Conservation (phyloP, 1,284 basidiomycete genomes). For the Moesziomyces aphidis region DNA sequence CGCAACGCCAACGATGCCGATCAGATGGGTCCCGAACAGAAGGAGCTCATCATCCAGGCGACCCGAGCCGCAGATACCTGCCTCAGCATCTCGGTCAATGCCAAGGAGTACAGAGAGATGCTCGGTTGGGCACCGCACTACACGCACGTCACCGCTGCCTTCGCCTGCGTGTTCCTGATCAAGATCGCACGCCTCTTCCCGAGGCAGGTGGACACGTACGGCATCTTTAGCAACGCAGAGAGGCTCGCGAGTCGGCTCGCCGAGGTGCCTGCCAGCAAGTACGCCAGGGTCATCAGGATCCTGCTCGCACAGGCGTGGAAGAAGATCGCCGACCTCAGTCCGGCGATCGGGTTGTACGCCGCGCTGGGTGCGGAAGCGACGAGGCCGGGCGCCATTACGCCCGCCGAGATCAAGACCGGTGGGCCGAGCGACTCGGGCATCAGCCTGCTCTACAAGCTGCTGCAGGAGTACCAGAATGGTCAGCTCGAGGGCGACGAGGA, state of each 20-base stretch:
- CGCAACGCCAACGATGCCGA: slow-evolving; percentile 79
- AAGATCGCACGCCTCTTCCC: slow-evolving; percentile 91
- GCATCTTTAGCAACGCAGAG: slow-evolving; percentile 82
- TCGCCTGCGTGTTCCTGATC: slow-evolving; percentile 89
- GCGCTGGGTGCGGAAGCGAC: slow-evolving; percentile 45
- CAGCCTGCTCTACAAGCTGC: slow-evolving; percentile 44
- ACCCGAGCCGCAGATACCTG: slow-evolving; percentile 89
- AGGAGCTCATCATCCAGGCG: slow-evolving; percentile 91
- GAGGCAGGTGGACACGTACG: slow-evolving; percentile 78
- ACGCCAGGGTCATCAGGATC: slow-evolving; percentile 44
- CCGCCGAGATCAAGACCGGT: slow-evolving; percentile 47
- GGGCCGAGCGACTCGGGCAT: slow-evolving; percentile 49
- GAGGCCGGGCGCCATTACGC: slow-evolving; percentile 45
- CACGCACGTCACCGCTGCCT: slow-evolving; percentile 88
- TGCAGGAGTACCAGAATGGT: slow-evolving; percentile 43
- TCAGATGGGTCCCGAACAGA: slow-evolving; percentile 91
- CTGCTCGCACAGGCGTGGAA: slow-evolving; percentile 49
- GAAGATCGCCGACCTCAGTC: slow-evolving; percentile 50
- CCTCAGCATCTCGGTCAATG: slow-evolving; percentile 81
- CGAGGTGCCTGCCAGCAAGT: slow-evolving; percentile 77
- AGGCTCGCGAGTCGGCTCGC: slow-evolving; percentile 83
- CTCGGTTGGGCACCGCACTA: slow-evolving; percentile 91
- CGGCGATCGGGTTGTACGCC: slow-evolving; percentile 44
- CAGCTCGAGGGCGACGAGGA: slow-evolving; percentile 14
- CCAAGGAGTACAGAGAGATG: slow-evolving; percentile 80